A percentile compares a stretch with the other conserved stretches of the same genome.
These are phyloP conservation scores for Nepenthes mirabilis DNA, from an alignment of 148 eudicot genomes.

Conservation along the genomic window DNA sequence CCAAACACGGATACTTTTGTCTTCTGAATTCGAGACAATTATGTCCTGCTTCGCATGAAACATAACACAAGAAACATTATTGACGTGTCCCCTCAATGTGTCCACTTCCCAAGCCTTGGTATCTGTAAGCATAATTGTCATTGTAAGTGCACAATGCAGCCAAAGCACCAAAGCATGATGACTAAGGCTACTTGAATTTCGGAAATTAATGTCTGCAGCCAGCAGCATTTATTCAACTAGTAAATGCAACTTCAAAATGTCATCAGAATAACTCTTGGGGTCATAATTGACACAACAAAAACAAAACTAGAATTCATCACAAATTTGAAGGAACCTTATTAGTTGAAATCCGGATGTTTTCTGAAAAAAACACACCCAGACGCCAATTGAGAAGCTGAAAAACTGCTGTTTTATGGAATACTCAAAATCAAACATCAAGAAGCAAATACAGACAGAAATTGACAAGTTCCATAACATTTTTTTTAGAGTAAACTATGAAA, in stretches of 20 bases:
- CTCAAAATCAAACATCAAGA: too few species aligned
- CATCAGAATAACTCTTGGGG: too few species aligned
- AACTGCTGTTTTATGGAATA: too few species aligned
- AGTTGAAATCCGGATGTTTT: too few species aligned
- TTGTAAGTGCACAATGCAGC: constrained; percentile 5
- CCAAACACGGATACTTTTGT: constrained; percentile 91
- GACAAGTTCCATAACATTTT: too few species aligned
- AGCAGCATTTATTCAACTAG: neutral
- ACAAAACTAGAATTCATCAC: neutral
- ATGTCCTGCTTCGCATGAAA: constrained; percentile 85
- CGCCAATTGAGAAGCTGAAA: too few species aligned
- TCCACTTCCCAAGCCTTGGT: constrained; percentile 97
- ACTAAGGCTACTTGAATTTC: neutral
- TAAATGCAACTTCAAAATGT: too few species aligned
- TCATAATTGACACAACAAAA: neutral
- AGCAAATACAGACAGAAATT: too few species aligned
- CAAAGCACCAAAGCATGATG: neutral
- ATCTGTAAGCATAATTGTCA: constrained; percentile 23
- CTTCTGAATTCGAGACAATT: constrained; percentile 91
- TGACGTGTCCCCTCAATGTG: constrained; percentile 82
- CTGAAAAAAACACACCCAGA: too few species aligned
- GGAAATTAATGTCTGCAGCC: neutral
- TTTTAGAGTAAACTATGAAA: too few species aligned
- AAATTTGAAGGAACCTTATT: neutral
- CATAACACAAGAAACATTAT: constrained; percentile 77